Conservation (phyloP, 2,329 filamentous ascomycete genomes). For the Stagonosporopsis rhizophila region DNA sequence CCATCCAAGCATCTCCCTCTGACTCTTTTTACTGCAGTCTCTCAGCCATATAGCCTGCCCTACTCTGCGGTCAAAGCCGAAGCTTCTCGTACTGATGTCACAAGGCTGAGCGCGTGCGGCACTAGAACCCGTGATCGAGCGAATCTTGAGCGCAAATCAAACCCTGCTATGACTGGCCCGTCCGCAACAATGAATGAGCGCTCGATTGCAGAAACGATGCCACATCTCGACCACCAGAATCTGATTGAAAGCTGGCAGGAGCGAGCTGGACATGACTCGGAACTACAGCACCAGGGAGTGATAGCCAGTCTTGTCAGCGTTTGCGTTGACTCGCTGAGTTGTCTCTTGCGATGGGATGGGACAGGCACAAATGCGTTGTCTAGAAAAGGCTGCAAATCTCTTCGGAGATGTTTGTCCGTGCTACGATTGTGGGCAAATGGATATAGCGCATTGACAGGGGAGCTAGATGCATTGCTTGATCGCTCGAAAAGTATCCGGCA, state of each 20-base stretch:
- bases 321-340: constrained; percentile 11
- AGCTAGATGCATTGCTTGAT: constrained; percentile 26
- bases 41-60: neutral
- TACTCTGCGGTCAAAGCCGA: neutral
- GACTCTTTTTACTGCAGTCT: neutral
- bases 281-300: constrained; percentile 12
- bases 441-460: constrained; percentile 18
- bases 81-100: neutral
- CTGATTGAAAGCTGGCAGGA: constrained; percentile 14
- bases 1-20: neutral
- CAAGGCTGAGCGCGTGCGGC: neutral
- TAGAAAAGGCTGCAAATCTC: constrained; percentile 7
- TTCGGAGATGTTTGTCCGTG: constrained; percentile 19
- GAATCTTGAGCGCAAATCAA: neutral
- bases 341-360: neutral
- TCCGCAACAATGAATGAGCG: neutral
- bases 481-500: constrained; percentile 20
- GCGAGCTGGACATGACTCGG: neutral
- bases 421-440: constrained; percentile 30
- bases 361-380: neutral
- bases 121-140: neutral
- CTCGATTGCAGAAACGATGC: neutral
- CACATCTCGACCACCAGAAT: neutral
- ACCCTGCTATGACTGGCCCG: too few relatives aligned
- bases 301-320: constrained; percentile 9